Conservation (phyloP, 495 filamentous ascomycete species). For the Xylona heveae region DNA sequence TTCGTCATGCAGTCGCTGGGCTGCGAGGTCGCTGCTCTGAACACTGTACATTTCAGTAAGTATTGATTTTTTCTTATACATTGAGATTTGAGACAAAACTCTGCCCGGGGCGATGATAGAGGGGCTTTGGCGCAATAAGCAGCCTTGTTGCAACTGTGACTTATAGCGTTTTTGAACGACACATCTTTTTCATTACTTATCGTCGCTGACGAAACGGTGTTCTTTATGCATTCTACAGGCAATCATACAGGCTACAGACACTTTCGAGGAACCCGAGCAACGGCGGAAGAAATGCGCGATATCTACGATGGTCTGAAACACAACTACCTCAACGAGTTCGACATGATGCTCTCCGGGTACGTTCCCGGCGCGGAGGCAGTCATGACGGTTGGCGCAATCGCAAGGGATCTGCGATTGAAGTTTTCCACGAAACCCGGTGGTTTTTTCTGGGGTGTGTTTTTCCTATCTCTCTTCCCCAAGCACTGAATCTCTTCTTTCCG, state of each 20-base stretch:
- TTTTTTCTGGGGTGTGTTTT: constrained; percentile 65
- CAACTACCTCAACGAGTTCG: constrained; percentile 64
- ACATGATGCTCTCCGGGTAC: constrained; percentile 86
- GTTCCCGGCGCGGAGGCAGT: constrained; percentile 68
- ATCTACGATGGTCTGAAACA: constrained; percentile 70
- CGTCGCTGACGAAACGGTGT: neutral
- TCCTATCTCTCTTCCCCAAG: neutral
- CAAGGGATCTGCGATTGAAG: constrained; percentile 50
- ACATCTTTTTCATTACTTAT: constrained; percentile 1
- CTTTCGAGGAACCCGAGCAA: constrained; percentile 60
- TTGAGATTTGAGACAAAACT: too few relatives aligned
- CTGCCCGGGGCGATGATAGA: too few relatives aligned
- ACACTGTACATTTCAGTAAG: constrained; percentile 89
- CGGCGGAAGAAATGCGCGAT: constrained; percentile 62
- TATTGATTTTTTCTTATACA: constrained; percentile 9
- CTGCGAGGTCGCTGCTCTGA: constrained; percentile 79
- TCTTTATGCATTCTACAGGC: constrained; percentile 24
- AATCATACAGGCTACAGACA: constrained; percentile 87
- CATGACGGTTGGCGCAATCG: constrained; percentile 67
- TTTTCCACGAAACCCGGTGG: constrained; percentile 40
- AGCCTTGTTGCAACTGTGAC: too few relatives aligned
- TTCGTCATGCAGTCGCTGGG: constrained; percentile 84
- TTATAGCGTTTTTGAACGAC: neutral
- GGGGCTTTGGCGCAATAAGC: too few relatives aligned
- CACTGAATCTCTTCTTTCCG: too few relatives aligned